phyloP scores from a whole-genome alignment of 1,284 basidiomycete species.

The Heterobasidion occidentale region DNA sequence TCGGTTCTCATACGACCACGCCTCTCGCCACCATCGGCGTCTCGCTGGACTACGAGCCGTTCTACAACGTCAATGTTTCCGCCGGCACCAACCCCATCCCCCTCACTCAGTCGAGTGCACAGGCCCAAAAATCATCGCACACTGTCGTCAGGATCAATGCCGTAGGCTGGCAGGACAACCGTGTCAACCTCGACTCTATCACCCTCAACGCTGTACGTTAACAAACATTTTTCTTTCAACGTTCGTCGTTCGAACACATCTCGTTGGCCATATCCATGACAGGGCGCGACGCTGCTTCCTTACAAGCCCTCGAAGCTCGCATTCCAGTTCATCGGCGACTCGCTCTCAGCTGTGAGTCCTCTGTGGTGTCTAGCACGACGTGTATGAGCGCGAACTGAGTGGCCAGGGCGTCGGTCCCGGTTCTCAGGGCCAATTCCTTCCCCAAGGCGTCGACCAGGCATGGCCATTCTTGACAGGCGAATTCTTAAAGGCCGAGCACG shows the following conservation, averaged over 20 bases:
- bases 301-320: slow-evolving; percentile 37
- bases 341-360: slow-evolving; percentile 40
- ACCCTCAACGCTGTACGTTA: slow-evolving; percentile 33
- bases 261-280: neutral
- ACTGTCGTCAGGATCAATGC: slow-evolving; percentile 41
- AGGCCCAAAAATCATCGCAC: slow-evolving; percentile 2
- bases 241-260: neutral
- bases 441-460: slow-evolving; percentile 45
- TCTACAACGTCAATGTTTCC: slow-evolving; percentile 39
- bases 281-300: slow-evolving; percentile 39
- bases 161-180: slow-evolving; percentile 52
- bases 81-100: slow-evolving; percentile 38
- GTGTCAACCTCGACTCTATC: slow-evolving; percentile 42
- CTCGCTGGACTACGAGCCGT: slow-evolving; percentile 40
- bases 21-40: slow-evolving; percentile 39
- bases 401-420: slow-evolving; percentile 1
- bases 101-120: slow-evolving; percentile 13
- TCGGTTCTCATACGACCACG: slow-evolving; percentile 41
- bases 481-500: slow-evolving; percentile 43
- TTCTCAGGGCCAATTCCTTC: slow-evolving; percentile 42
- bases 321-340: slow-evolving; percentile 55
- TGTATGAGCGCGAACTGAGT: neutral
- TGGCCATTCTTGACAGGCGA: slow-evolving; percentile 51
- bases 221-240: neutral
- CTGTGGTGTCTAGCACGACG: neutral